Evolutionary conservation across 2,329 filamentous ascomycete genomes (phyloP).

Genomic region (Venturia oleaginea): DNA sequence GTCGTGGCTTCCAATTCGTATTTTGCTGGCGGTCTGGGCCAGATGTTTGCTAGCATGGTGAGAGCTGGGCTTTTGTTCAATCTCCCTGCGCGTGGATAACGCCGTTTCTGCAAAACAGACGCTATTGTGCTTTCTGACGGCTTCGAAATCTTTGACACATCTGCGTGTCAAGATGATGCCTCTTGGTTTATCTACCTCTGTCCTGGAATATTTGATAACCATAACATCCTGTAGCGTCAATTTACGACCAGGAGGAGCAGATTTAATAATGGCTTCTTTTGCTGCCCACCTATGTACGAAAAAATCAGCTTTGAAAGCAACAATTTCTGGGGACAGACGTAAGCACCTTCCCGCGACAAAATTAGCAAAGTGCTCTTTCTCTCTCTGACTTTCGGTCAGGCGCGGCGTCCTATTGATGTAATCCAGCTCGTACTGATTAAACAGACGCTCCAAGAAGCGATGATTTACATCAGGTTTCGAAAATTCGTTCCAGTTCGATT

Average conservation of each 20-base stretch:
- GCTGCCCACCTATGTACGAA: constrained; percentile 34
- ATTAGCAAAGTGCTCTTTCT: neutral
- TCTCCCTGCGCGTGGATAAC: neutral
- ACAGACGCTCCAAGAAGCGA: neutral
- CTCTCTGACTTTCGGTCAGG: neutral
- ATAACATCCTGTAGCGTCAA: neutral
- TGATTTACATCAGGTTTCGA: neutral
- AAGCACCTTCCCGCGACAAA: constrained; percentile 27
- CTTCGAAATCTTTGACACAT: constrained; percentile 22
- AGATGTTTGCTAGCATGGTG: neutral
- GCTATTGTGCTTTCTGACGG: constrained; percentile 17
- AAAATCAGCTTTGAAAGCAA: neutral
- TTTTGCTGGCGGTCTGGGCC: neutral
- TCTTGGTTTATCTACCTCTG: neutral
- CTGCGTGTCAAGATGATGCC: constrained; percentile 16
- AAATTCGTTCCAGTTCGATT: neutral
- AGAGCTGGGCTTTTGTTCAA: neutral
- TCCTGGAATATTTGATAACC: neutral
- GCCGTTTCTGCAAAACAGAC: neutral
- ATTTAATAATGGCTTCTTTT: constrained; percentile 43
- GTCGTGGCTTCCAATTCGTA: neutral
- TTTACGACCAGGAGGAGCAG: constrained; percentile 17
- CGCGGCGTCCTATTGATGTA: constrained; percentile 3
- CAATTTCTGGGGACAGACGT: neutral
- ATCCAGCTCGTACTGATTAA: constrained; percentile 15